Base-by-base conservation (phyloP, 2,329 filamentous ascomycete species). In the Penicillium occitanis region DNA sequence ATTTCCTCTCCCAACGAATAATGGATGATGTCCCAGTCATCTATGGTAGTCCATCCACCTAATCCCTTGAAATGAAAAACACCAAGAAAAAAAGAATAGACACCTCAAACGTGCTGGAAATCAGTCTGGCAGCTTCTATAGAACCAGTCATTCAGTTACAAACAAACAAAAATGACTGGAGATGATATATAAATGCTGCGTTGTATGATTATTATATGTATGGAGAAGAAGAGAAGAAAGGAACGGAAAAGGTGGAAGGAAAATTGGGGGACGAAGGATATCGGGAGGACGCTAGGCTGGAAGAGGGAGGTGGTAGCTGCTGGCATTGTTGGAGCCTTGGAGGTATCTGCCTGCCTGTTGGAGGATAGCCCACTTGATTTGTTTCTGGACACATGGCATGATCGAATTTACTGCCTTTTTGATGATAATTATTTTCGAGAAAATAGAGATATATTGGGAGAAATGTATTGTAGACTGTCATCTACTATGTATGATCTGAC, bases 21-120 rank as follows among this genome's bases (percentile, higher is more conserved):
- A n/a, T 44, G 42, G 42, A 44, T 19, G 50, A 66, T 81, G 79
- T 81, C 71, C 79, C 79, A 81, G 74, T 71, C 71, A 73, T 79
- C 78, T 81, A 82, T 82, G 79, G 79, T 79, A 77, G 77, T 73
- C 77, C 79, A 81, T 72, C 72, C 78, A 80, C 68, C 25, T 25
- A 25, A 25, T 25, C 25, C 25, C 25, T 25, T 25, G 25, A 25
- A 25, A 25, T 25, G 25, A 25, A 25, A 25, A 25, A 25, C 25
- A 25, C 25, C 25, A 67, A 68, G 64, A 64, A 66, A 68, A 33
- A 66, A 69, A 71, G 78, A 78, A 76, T 78, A 77, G 73, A 73
- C 77, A 76, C 79, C 79, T 82, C 80, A 82, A 81, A 81, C 80
- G 76, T 72, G 76, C 77, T 79, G 79, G 77, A 70, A 64, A 73